A percentile compares a stretch with the other conserved stretches of the same genome.
Conservation (phyloP, 768 basidiomycete species). For the Termitomyces eurrhizus region DNA sequence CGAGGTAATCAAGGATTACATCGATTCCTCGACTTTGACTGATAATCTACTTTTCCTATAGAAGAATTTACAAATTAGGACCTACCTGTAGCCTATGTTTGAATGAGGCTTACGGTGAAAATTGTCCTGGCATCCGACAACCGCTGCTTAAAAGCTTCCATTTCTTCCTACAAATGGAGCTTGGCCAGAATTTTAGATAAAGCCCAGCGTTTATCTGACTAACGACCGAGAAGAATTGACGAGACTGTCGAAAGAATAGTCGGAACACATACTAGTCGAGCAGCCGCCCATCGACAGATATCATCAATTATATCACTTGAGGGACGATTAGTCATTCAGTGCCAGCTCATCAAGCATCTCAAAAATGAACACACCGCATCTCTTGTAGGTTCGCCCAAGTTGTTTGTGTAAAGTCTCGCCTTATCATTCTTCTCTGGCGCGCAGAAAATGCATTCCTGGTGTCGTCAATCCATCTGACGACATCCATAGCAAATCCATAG, state of each 20-base stretch:
- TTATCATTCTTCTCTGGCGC: not conserved
- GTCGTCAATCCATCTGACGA: conserved; percentile 2
- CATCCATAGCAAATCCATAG: conserved; percentile 5
- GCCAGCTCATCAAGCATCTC: not conserved
- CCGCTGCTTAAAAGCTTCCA: conserved; percentile 4
- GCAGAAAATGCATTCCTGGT: not conserved
- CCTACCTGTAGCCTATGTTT: not conserved
- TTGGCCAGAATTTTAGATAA: not conserved
- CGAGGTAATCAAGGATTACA: conserved; percentile 2
- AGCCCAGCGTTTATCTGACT: conserved; percentile 3
- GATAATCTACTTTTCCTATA: conserved; percentile 5
- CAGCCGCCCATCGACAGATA: conserved; percentile 11
- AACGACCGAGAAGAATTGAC: not conserved
- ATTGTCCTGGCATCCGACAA: conserved; percentile 2
- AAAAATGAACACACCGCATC: conserved; percentile 6
- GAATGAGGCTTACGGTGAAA: conserved; percentile 1
- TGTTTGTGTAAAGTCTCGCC: not conserved
- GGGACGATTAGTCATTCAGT: not conserved
- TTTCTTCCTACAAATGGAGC: not conserved
- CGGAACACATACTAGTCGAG: conserved; percentile 1
- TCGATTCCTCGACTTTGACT: conserved; percentile 6
- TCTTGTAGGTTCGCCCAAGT: conserved; percentile 8
- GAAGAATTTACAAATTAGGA: not conserved
- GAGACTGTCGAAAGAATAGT: not conserved
- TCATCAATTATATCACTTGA: conserved; percentile 11